phyloP scores from a whole-genome alignment of 139 green algal species.

The Chlamydomonas schloesseri region DNA sequence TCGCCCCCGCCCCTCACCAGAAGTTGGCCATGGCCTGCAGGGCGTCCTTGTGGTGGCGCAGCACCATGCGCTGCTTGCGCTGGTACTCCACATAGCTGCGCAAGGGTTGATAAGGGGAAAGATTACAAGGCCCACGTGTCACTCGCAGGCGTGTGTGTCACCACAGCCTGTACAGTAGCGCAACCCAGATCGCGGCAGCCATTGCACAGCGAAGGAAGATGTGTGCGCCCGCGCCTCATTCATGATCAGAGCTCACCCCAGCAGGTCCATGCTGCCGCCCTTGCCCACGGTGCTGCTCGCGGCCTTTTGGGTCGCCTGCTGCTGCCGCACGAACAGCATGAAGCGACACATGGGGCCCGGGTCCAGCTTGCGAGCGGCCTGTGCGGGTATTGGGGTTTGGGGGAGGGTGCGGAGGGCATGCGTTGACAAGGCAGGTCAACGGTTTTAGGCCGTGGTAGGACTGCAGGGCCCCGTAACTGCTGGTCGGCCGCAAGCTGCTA shows the following conservation, averaged over 20 bases:
- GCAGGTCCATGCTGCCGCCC: conserved; percentile 16
- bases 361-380: conserved; percentile 18
- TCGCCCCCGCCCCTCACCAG: conserved; percentile 12
- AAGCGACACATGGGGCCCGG: conserved; percentile 26
- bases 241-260: not conserved
- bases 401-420: not conserved
- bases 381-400: not conserved
- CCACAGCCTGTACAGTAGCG: too few relatives aligned
- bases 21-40: conserved; percentile 35
- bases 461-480: too few relatives aligned
- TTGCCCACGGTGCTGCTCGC: not conserved
- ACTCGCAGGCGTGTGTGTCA: too few relatives aligned
- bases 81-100: conserved; percentile 41
- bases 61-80: conserved; percentile 37
- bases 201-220: not conserved
- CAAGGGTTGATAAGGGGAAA: too few relatives aligned
- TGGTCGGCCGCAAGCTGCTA: too few relatives aligned
- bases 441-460: too few relatives aligned
- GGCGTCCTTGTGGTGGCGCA: conserved; percentile 35
- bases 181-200: too few relatives aligned
- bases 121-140: too few relatives aligned
- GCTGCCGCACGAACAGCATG: conserved; percentile 24
- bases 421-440: not conserved
- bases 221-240: not conserved
- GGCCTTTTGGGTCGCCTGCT: conserved; percentile 15